Evolutionary conservation across 768 basidiomycete genomes (phyloP).

Genomic region (Kwoniella sp.): DNA sequence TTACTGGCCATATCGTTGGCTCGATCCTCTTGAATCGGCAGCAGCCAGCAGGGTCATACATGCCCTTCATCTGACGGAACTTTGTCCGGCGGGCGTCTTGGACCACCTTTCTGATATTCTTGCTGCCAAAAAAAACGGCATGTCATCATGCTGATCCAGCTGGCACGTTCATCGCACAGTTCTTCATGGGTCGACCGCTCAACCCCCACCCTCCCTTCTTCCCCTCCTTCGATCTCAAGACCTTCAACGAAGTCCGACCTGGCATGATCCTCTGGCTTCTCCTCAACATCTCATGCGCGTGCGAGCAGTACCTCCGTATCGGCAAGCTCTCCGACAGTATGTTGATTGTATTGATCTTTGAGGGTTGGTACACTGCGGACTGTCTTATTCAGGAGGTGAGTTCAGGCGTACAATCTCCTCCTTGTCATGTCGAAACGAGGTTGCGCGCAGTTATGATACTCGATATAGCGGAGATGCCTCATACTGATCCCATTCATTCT

Average conservation of each 20-base stretch:
- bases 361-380: constrained; percentile 83
- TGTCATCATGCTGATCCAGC: no score
- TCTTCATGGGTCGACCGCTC: constrained; percentile 62
- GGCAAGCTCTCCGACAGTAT: constrained; percentile 85
- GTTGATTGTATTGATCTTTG: constrained; percentile 83
- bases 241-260: constrained; percentile 81
- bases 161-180: no score
- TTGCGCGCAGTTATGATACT: no score
- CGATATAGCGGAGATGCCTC: no score
- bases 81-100: no score
- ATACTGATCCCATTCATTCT: background rate
- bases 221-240: constrained; percentile 69
- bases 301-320: constrained; percentile 80
- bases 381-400: constrained; percentile 84
- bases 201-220: constrained; percentile 65
- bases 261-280: constrained; percentile 91
- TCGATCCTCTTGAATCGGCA: no score
- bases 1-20: no score
- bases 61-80: no score
- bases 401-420: constrained; percentile 1
- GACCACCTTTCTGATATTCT: background rate
- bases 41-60: no score
- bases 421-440: no score
- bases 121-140: background rate
- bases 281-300: constrained; percentile 84